A percentile compares a stretch with the other conserved stretches of the same genome.
Conservation (phyloP, 371 early-diverging fungal genomes). For the Actinomortierella ambigua region DNA sequence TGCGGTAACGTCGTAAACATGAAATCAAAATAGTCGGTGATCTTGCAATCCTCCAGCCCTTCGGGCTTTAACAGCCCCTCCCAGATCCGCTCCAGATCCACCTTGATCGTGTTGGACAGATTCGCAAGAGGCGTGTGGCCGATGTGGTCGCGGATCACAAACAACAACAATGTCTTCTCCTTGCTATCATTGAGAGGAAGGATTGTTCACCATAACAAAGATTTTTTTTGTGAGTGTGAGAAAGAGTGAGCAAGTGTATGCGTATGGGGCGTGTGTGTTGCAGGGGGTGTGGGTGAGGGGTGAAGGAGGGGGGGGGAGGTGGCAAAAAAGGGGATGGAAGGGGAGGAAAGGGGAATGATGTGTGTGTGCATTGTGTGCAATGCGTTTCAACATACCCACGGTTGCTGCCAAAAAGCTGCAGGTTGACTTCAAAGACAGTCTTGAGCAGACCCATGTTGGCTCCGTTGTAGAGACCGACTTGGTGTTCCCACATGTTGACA, state of each 20-base stretch:
- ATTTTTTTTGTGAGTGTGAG: background rate
- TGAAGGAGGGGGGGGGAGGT: background rate
- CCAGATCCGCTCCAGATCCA: slow-evolving; percentile 94
- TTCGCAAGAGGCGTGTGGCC: slow-evolving; percentile 86
- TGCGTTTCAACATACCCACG: slow-evolving; percentile 49
- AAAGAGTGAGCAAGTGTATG: background rate
- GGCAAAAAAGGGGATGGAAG: background rate
- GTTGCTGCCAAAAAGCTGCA: slow-evolving; percentile 89
- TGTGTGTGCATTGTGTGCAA: background rate
- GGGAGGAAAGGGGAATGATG: background rate
- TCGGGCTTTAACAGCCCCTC: slow-evolving; percentile 84
- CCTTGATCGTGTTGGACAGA: slow-evolving; percentile 77
- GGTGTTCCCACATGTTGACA: slow-evolving; percentile 97
- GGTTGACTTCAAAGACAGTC: slow-evolving; percentile 97
- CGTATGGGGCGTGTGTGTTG: background rate
- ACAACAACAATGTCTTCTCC: slow-evolving; percentile 89
- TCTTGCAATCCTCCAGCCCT: slow-evolving; percentile 76
- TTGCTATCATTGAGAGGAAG: slow-evolving; percentile 46
- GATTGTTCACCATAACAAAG: no score
- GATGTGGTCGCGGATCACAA: slow-evolving; percentile 96
- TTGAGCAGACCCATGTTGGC: slow-evolving; percentile 99
- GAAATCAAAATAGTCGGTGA: slow-evolving; percentile 93
- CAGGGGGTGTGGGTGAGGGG: background rate
- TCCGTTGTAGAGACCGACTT: slow-evolving; percentile 97
- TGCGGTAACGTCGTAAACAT: slow-evolving; percentile 93